phyloP scores from a whole-genome alignment of 1,284 basidiomycete species.

The Sanguinoderma infundibulare region DNA sequence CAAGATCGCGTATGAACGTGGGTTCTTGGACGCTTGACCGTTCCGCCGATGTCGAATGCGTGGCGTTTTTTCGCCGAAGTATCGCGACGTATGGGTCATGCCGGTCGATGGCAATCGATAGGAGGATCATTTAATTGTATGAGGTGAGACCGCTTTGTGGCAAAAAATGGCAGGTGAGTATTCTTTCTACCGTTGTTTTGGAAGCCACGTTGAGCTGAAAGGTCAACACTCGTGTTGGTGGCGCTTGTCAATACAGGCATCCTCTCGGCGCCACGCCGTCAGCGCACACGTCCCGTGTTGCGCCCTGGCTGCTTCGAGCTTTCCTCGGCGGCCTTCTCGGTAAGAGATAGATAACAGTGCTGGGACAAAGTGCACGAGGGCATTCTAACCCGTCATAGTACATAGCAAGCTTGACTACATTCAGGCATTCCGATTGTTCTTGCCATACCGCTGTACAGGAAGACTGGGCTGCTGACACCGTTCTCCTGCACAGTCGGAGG shows the following conservation, averaged over 20 bases:
- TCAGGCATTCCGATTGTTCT: not conserved
- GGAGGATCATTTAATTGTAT: no score
- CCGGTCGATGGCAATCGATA: no score
- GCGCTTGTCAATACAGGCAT: not conserved
- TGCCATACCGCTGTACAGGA: not conserved
- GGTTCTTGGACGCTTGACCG: not conserved
- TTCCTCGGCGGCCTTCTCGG: not conserved
- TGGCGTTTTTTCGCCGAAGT: not conserved
- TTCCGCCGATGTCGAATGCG: not conserved
- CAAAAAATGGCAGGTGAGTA: not conserved
- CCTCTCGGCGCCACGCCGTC: no score
- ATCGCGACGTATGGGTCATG: no score
- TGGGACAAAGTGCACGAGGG: not conserved
- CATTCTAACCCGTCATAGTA: not conserved
- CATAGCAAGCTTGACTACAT: not conserved
- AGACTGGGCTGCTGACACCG: not conserved
- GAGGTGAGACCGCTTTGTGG: no score
- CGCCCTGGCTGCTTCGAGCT: not conserved
- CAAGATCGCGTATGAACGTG: not conserved
- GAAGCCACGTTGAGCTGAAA: not conserved
- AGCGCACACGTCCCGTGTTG: not conserved
- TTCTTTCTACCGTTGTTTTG: not conserved
- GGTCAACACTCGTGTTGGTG: not conserved
- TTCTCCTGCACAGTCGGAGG: not conserved
- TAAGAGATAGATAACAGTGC: not conserved